A percentile compares a stretch with the other conserved stretches of the same genome.
These are phyloP conservation scores for Penicillium egyptiacum DNA, from an alignment of 495 filamentous ascomycete genomes.

Conservation along the genomic window DNA sequence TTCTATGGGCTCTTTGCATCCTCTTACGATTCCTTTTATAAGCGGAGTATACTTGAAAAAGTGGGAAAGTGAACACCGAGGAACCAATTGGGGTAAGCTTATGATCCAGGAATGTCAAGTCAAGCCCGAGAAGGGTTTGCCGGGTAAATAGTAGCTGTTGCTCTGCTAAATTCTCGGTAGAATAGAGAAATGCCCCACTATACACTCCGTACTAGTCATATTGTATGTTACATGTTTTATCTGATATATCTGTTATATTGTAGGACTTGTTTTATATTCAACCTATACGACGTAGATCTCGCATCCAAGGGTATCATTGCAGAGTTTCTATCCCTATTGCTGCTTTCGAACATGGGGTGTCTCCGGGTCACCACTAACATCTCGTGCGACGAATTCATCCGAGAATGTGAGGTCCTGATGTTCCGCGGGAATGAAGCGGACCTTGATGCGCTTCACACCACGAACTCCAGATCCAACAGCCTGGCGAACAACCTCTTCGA, in stretches of 20 bases:
- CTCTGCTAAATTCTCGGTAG: slow-evolving; percentile 16
- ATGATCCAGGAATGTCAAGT: background rate
- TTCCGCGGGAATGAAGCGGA: slow-evolving; percentile 76
- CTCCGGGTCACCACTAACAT: slow-evolving; percentile 67
- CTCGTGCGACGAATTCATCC: slow-evolving; percentile 75
- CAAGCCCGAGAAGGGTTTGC: slow-evolving; percentile 1
- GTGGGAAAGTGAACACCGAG: slow-evolving; percentile 2
- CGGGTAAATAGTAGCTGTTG: slow-evolving; percentile 13
- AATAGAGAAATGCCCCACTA: slow-evolving; percentile 7
- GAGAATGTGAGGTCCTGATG: slow-evolving; percentile 51
- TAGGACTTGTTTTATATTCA: slow-evolving; percentile 9
- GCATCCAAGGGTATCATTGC: slow-evolving; percentile 8
- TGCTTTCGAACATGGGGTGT: slow-evolving; percentile 29
- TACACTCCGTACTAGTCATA: background rate
- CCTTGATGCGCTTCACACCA: slow-evolving; percentile 75
- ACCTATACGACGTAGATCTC: slow-evolving; percentile 22
- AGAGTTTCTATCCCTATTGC: slow-evolving; percentile 5
- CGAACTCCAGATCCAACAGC: slow-evolving; percentile 70
- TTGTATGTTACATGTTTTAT: background rate
- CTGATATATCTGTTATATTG: background rate
- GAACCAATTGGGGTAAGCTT: slow-evolving; percentile 1
- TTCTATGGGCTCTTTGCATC: background rate
- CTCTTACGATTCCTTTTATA: background rate
- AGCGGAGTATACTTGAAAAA: background rate
- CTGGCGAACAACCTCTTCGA: slow-evolving; percentile 71